A percentile compares a stretch with the other conserved stretches of the same genome.
phyloP scores from a whole-genome alignment of 1,284 basidiomycete species.

The Anthracocystis walkeri region DNA sequence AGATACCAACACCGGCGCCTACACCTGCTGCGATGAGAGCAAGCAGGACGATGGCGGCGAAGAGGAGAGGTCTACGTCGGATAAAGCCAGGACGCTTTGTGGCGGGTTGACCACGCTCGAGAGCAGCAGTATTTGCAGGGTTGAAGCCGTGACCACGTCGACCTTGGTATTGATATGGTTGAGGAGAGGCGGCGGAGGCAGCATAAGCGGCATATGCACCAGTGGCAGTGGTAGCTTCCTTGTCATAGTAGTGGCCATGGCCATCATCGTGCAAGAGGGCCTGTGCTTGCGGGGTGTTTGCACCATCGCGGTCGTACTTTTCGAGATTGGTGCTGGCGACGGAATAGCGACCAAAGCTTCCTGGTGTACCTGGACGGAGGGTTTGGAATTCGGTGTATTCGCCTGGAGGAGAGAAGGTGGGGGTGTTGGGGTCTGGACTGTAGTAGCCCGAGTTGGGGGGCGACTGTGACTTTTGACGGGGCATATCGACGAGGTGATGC shows the following conservation, averaged over 20 bases:
- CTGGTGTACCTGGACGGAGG: constrained; percentile 44
- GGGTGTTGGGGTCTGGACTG: constrained; percentile 41
- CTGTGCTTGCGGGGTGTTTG: constrained; percentile 30
- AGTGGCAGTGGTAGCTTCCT: constrained; percentile 41
- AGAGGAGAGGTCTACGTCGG: constrained; percentile 38
- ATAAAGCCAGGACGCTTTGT: constrained; percentile 35
- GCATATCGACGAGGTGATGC: constrained; percentile 17
- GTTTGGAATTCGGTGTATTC: constrained; percentile 49
- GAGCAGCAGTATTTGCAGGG: constrained; percentile 30
- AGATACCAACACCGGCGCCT: constrained; percentile 45
- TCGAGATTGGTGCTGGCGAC: constrained; percentile 32
- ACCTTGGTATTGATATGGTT: constrained; percentile 27
- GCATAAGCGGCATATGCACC: constrained; percentile 15
- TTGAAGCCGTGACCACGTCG: constrained; percentile 46
- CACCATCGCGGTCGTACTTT: constrained; percentile 36
- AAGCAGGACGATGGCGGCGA: constrained; percentile 37
- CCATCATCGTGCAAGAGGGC: constrained; percentile 22
- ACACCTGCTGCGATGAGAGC: constrained; percentile 50
- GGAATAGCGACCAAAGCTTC: constrained; percentile 38
- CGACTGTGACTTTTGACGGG: constrained; percentile 17
- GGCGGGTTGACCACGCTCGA: constrained; percentile 13
- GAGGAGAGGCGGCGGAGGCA: constrained; percentile 10
- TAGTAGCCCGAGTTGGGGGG: constrained; percentile 36
- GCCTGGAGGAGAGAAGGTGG: constrained; percentile 47
- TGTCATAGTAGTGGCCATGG: constrained; percentile 42